Base-by-base conservation (phyloP, 805 yeast species). In the Nakazawaea siamensis region DNA sequence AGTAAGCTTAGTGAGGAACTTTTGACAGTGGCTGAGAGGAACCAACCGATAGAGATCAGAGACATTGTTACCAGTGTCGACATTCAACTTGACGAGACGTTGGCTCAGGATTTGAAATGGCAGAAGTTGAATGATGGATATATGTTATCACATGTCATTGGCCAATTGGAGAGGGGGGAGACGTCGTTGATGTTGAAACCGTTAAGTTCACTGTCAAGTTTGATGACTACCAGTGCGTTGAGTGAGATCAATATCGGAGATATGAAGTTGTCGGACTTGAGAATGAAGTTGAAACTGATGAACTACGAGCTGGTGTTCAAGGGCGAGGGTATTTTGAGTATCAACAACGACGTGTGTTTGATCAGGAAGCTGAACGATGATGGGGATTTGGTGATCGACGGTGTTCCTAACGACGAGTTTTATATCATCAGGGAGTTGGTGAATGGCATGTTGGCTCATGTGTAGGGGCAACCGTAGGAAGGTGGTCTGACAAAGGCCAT, bases 261-360 rank as follows among this genome's bases (percentile, higher is more conserved):
- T 52, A 76, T 92, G 29, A 70, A 82, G 41, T 62, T 92, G 18
- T 82, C 92, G 0, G 95, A 87, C 43, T 62, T 92, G 33, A 79
- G 83, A 48, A 73, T 73, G 45, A 70, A 68, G 39, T 62, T 92
- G 24, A 58, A 65, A 20, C 60, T 66, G 4, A 56, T 60, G 37
- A 81, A 84, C 32, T 73, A 81, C 47, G 65, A 62, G 34, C 96
- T 94, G 1, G 96, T 88, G 50, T 86, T 90, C 54, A 76, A 81
- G 54, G 94, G 96, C 36, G 96, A 87, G 54, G 97, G 97, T 52
- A 77, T 87, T 0, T 61, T 92, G 26, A 94, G 88, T 11, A 81
- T 94, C 29, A 88, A 88, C 49, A 81, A 80, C 37, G 63, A 63
- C 34, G 71, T 92, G 13, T 79, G 84, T 1, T 24, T 32, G 12